These are phyloP conservation scores for Rhodotorula sp. DNA, from an alignment of 1,284 basidiomycete species.

Conservation along the genomic window DNA sequence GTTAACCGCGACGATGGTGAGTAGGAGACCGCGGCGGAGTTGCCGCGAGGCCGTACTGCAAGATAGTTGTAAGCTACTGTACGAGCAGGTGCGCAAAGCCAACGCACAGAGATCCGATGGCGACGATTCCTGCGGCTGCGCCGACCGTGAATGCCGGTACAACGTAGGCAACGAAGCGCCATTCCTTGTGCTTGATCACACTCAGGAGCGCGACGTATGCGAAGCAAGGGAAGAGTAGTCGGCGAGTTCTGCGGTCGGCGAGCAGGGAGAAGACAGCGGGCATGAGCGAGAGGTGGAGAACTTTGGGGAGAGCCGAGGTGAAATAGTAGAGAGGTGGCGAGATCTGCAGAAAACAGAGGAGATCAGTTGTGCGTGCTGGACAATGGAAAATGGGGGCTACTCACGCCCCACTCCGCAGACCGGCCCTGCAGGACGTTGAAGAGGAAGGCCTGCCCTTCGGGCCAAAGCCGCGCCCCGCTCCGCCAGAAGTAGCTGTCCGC, in stretches of 20 bases:
- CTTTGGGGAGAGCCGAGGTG: constrained; percentile 68
- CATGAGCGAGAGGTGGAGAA: constrained; percentile 67
- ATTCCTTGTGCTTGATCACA: constrained; percentile 69
- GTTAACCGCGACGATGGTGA: constrained; percentile 16
- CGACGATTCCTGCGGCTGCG: constrained; percentile 63
- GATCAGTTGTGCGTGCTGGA: neutral
- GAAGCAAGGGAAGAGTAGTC: constrained; percentile 56
- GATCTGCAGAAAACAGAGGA: constrained; percentile 53
- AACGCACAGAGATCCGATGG: constrained; percentile 57
- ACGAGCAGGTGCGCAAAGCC: no score
- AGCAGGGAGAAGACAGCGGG: constrained; percentile 57
- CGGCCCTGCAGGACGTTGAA: constrained; percentile 89
- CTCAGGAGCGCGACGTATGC: constrained; percentile 68
- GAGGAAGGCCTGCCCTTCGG: constrained; percentile 73
- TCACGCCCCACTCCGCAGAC: constrained; percentile 85
- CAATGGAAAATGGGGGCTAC: constrained; percentile 45
- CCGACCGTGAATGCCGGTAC: constrained; percentile 79
- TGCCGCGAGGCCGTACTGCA: constrained; percentile 13
- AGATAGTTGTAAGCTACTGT: neutral
- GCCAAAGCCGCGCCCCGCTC: constrained; percentile 64
- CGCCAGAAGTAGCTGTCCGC: constrained; percentile 89
- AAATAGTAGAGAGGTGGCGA: constrained; percentile 73
- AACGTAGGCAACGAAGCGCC: constrained; percentile 89
- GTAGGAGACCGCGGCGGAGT: constrained; percentile 5
- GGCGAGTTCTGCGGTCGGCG: constrained; percentile 56